Percentiles rank a stretch among this genome's conserved stretches.
These are phyloP conservation scores for Suhomyces maxii DNA, from an alignment of 1,139 yeast genomes.

Conservation along the genomic window DNA sequence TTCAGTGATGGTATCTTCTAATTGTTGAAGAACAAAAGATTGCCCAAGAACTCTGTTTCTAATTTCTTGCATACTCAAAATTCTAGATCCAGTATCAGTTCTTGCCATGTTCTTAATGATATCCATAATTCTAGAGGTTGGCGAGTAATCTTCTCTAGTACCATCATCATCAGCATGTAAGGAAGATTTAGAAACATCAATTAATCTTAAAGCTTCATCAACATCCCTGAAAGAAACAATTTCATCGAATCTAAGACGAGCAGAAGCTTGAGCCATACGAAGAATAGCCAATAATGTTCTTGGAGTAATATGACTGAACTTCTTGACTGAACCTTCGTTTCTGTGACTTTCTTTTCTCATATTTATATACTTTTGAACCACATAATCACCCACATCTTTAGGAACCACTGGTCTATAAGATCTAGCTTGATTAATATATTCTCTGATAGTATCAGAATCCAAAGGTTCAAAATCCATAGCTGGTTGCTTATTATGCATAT, in stretches of 20 bases:
- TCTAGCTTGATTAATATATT: slow-evolving; percentile 85
- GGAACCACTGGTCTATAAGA: slow-evolving; percentile 84
- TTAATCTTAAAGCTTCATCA: slow-evolving; percentile 89
- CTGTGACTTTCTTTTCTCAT: slow-evolving; percentile 88
- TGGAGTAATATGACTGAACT: slow-evolving; percentile 91
- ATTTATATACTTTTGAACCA: slow-evolving; percentile 82
- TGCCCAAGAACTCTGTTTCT: slow-evolving; percentile 73
- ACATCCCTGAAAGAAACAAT: slow-evolving; percentile 77
- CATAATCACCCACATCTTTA: slow-evolving; percentile 83
- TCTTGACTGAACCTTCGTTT: slow-evolving; percentile 73
- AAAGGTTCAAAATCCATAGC: slow-evolving; percentile 72
- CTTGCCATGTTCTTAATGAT: slow-evolving; percentile 55
- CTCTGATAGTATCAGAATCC: slow-evolving; percentile 79
- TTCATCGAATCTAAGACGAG: slow-evolving; percentile 80
- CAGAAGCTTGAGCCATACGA: slow-evolving; percentile 92
- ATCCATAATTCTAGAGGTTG: slow-evolving; percentile 60
- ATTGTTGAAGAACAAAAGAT: slow-evolving; percentile 81
- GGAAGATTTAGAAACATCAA: slow-evolving; percentile 83
- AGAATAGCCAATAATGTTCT: slow-evolving; percentile 89
- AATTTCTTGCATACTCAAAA: slow-evolving; percentile 58
- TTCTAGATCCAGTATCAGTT: slow-evolving; percentile 42
- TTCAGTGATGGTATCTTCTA: slow-evolving; percentile 72
- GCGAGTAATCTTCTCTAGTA: slow-evolving; percentile 52
- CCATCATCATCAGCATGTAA: slow-evolving; percentile 56
- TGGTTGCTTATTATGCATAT: slow-evolving; percentile 90